phyloP scores from a whole-genome alignment of 345 rosid species.

The Pistacia vera region DNA sequence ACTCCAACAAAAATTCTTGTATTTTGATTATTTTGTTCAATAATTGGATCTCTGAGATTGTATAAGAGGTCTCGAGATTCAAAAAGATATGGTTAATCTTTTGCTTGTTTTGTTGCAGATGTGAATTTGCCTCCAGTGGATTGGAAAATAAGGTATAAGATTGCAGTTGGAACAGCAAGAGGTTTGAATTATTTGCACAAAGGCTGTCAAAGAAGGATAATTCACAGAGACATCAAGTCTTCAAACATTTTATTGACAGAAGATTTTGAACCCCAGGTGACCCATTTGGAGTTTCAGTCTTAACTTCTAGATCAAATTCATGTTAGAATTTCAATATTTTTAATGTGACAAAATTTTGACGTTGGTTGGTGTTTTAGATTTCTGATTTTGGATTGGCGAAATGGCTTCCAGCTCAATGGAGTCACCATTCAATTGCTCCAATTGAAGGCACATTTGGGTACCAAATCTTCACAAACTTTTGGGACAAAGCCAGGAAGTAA shows the following conservation, averaged over 20 bases:
- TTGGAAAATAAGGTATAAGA: constrained; percentile 79
- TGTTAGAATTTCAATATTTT: background rate
- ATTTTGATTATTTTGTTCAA: background rate
- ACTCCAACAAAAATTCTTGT: constrained; percentile 11
- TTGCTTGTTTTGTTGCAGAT: constrained; percentile 33
- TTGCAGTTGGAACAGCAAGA: constrained; percentile 80
- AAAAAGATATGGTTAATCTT: too few relatives aligned
- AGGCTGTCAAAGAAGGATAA: constrained; percentile 90
- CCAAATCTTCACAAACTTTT: background rate
- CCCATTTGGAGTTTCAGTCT: background rate
- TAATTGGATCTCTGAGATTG: too few relatives aligned
- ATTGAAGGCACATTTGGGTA: constrained; percentile 99
- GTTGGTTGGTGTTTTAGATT: constrained; percentile 41
- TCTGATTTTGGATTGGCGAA: constrained; percentile 98
- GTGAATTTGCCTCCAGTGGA: constrained; percentile 48
- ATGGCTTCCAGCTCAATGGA: constrained; percentile 98
- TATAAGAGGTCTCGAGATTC: too few relatives aligned
- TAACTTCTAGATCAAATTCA: background rate
- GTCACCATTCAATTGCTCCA: constrained; percentile 97
- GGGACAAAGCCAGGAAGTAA: background rate
- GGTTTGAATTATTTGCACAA: constrained; percentile 90
- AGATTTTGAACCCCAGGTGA: constrained; percentile 80
- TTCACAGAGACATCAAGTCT: constrained; percentile 95
- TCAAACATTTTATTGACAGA: constrained; percentile 78
- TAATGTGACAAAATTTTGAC: background rate